Evolutionary conservation across 2,329 filamentous ascomycete genomes (phyloP), one percentile per base, ranked within the genome.

Genomic region (Davidsoniella eucalypti): DNA sequence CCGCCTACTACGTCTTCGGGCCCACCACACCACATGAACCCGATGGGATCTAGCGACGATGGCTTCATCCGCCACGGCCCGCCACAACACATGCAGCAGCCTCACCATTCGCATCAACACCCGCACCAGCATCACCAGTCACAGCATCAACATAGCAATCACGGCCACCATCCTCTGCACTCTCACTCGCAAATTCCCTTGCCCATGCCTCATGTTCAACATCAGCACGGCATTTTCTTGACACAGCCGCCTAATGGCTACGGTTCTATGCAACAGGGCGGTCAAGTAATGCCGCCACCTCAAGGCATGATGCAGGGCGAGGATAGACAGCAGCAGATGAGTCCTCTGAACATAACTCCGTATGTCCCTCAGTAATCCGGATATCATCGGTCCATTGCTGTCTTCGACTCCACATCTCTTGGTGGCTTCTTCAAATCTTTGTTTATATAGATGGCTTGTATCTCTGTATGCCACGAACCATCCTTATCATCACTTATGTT

Each of bases 201-300:
- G 6, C 44, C 44, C 7, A 26, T 49, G 26, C 33, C 39, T 12
- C 46, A 41, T 33, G 43, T 43, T 9, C 47, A 49, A 16, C 51
- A 47, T 40, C 41, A 45, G 2, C 51, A 53, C n/a, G 43, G 51
- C 7, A 44, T 53, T 10, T 53, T 53, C 39, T 21, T 53, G 23
- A 50, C 51, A 6, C 51, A 53, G 23, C 51, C 44, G 16, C 47
- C 51, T 6, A 21, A 16, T 7, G 33, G 41, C 17, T 47, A 47
- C 21, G 5, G 21, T 25, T n/a, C 37, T 16, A 14, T 23, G 29
- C 37, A 47, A 16, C 43, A 52, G 29, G 44, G 39, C 29, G 29
- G 29, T 33, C 29, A 33, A 33, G 8, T 33, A 12, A 33, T 33
- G 29, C 29, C 29, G 3, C 8, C 29, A 33, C 29, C 29, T 33